These are phyloP conservation scores for Didymella exigua DNA, from an alignment of 2,329 filamentous ascomycete species.

Conservation along the genomic window DNA sequence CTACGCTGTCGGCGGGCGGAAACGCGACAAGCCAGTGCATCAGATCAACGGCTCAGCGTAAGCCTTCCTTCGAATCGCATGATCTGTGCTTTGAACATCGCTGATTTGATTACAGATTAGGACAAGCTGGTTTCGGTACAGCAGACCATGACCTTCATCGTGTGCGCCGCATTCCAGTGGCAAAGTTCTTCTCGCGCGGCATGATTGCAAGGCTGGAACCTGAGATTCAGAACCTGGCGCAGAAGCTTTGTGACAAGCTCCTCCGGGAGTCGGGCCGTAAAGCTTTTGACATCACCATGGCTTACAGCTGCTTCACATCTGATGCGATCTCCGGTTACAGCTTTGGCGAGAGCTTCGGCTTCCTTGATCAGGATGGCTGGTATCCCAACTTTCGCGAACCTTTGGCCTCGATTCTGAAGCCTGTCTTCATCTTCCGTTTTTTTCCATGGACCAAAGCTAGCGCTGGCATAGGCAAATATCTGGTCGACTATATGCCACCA, in stretches of 20 bases:
- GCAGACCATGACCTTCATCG: conserved; percentile 42
- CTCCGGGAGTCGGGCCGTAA: conserved; percentile 26
- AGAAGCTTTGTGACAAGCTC: conserved; percentile 35
- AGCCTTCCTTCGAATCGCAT: background rate
- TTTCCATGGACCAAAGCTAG: conserved; percentile 32
- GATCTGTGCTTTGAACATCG: background rate
- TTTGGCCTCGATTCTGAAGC: conserved; percentile 21
- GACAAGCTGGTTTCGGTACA: conserved; percentile 30
- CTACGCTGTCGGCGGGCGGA: conserved; percentile 35
- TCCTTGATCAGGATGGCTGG: conserved; percentile 34
- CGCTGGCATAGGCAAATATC: conserved; percentile 21
- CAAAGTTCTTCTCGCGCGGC: conserved; percentile 46
- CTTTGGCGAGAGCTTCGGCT: conserved; percentile 32
- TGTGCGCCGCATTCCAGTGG: conserved; percentile 37
- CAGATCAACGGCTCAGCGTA: conserved; percentile 37
- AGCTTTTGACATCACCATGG: conserved; percentile 34
- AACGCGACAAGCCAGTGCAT: conserved; percentile 33
- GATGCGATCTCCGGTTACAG: conserved; percentile 34
- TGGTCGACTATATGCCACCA: conserved; percentile 30
- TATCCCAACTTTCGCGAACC: conserved; percentile 36
- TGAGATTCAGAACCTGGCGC: conserved; percentile 24
- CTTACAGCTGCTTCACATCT: conserved; percentile 35
- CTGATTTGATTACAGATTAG: conserved; percentile 18
- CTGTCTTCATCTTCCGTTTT: conserved; percentile 35
- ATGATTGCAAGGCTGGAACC: conserved; percentile 35